These are phyloP conservation scores for Alternaria dauci DNA, from an alignment of 2,329 filamentous ascomycete genomes.

Conservation along the genomic window DNA sequence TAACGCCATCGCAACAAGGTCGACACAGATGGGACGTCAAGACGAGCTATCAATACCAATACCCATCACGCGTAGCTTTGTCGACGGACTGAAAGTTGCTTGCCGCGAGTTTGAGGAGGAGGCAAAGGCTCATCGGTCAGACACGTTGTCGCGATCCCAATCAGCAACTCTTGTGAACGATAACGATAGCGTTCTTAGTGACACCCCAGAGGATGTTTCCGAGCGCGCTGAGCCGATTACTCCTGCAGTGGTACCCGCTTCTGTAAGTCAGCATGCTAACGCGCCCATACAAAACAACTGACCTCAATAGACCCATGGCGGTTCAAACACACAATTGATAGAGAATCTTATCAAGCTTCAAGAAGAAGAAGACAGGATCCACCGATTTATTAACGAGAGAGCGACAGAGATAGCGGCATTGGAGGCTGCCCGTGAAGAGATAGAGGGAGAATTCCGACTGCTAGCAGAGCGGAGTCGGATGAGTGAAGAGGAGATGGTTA, in stretches of 20 bases:
- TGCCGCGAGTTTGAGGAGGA: background rate
- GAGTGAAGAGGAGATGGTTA: background rate
- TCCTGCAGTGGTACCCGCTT: background rate
- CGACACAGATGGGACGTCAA: background rate
- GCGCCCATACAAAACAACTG: background rate
- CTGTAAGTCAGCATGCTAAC: background rate
- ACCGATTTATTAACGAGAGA: no score
- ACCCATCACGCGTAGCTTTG: background rate
- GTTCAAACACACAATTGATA: background rate
- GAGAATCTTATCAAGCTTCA: background rate
- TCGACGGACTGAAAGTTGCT: background rate
- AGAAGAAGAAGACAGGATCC: background rate
- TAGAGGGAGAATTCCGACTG: accelerated
- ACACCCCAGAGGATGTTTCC: background rate
- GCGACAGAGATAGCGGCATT: background rate
- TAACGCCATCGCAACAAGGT: background rate
- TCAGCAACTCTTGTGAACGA: background rate
- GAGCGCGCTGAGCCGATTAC: background rate
- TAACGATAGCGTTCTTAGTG: background rate
- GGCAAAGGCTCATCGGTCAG: background rate
- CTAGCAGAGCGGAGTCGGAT: no score
- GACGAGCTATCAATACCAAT: background rate
- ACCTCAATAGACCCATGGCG: background rate
- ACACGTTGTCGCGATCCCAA: background rate
- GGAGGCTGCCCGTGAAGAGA: background rate